Evolutionary conservation across 495 filamentous ascomycete species (phyloP).

Genomic region (Talaromyces proteolyticus): DNA sequence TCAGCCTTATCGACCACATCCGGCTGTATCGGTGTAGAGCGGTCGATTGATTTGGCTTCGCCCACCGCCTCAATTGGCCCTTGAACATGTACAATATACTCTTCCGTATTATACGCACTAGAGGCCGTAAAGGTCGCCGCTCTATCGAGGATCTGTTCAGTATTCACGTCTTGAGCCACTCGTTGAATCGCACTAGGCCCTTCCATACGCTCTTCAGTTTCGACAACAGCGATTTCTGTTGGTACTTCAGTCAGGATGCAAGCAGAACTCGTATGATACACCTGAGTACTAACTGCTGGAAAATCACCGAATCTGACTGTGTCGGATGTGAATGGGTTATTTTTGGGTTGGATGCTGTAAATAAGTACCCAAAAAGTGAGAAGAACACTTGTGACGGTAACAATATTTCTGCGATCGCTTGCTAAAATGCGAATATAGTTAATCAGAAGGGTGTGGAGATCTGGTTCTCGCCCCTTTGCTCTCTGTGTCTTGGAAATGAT

Average conservation of each 20-base stretch:
- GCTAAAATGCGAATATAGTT: constrained; percentile 65
- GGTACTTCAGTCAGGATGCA: constrained; percentile 4
- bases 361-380: constrained; percentile 48
- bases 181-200: constrained; percentile 5
- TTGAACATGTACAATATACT: too few species aligned
- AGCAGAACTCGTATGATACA: constrained; percentile 4
- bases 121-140: too few species aligned
- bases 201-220: constrained; percentile 1
- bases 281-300: constrained; percentile 9
- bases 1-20: too few species aligned
- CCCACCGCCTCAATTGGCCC: too few species aligned
- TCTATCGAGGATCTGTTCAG: too few species aligned
- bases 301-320: background rate
- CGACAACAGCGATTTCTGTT: constrained; percentile 5
- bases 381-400: constrained; percentile 57
- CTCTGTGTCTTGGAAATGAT: background rate
- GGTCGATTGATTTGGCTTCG: too few species aligned
- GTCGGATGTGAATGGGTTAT: background rate
- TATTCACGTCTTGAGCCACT: constrained; percentile 6
- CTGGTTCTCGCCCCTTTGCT: constrained; percentile 22
- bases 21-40: background rate
- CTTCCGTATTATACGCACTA: too few species aligned
- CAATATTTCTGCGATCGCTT: constrained; percentile 65
- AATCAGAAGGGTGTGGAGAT: constrained; percentile 54
- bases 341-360: background rate